Conservation (phyloP, 2,329 filamentous ascomycete species). For the Aureobasidium subglaciale region DNA sequence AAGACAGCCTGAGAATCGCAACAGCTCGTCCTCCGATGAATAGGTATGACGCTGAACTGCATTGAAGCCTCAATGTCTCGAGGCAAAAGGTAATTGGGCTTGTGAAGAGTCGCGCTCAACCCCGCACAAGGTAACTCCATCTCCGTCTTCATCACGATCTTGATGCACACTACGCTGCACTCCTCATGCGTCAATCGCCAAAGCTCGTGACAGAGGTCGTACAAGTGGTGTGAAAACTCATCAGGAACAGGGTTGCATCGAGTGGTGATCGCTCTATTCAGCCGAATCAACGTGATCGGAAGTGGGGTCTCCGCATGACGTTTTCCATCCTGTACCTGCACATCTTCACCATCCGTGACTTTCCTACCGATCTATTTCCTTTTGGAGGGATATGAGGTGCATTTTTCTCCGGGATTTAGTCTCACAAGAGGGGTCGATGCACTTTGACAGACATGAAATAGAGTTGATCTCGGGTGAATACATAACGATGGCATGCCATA, state of each 20-base stretch:
- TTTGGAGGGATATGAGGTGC: neutral
- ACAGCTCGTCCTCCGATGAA: no score
- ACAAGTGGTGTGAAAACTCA: constrained; percentile 3
- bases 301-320: constrained; percentile 11
- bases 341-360: constrained; percentile 6
- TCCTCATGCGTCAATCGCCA: neutral
- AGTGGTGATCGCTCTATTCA: neutral
- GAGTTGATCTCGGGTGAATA: constrained; percentile 10
- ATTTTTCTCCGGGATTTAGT: constrained; percentile 1
- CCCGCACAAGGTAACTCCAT: neutral
- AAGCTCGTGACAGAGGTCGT: neutral
- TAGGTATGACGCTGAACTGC: no score
- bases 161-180: neutral
- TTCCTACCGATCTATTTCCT: constrained; percentile 4
- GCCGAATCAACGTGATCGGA: constrained; percentile 5
- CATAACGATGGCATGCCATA: constrained; percentile 4
- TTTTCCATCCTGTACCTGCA: constrained; percentile 3
- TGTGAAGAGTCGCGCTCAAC: no score
- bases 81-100: no score
- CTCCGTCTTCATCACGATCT: neutral
- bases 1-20: no score
- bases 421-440: constrained; percentile 3
- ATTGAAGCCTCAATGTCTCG: no score
- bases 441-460: neutral
- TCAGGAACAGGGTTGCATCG: neutral